Base-by-base conservation (phyloP, 768 basidiomycete species). In the Fomitopsis serialis region DNA sequence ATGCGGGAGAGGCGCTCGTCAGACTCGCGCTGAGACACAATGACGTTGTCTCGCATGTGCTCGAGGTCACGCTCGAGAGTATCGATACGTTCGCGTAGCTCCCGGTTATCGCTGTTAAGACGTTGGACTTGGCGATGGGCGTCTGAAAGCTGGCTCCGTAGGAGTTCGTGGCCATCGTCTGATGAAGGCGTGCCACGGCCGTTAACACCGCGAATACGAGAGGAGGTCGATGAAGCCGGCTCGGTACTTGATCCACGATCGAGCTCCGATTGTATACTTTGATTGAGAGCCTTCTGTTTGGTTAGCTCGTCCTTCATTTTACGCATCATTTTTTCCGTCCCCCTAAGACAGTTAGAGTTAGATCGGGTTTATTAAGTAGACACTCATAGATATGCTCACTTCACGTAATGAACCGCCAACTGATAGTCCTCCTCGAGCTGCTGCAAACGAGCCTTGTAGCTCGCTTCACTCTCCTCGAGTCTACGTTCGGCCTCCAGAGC, bases 261-360 rank as follows among this genome's bases (percentile, higher is more conserved):
- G 21, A 96, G 75, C 61, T 98, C 92, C n/a, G 79, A 70, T 66
- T 98, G 92, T 24, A 98, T 81, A 53, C 78, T 74, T 42, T 84
- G 74, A 64, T 93, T 95, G 43, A 84, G 70, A 45, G 76, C 77
- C 73, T 97, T 98, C 70, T 96, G 91, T 72, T 89, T 95, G 59
- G 81, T 88, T 53, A 98, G 73, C 65, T 98, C 97, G 53, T 95
- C 96, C 69, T 93, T 91, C 87, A 98, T 92, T 61, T 88, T 84
- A 60, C 93, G 84, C 77, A 98, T 89, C 84, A 98, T 93, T 73
- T 95, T 97, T 70, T 98, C 97, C 1, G 95, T 98, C 43, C 92
- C 92, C 79, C 91, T 93, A 54, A 56, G 40, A 45, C n/a, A 24
- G 53, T 48, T 56, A 63, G 55, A 57, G 52, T 45, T 51, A 50